These are phyloP conservation scores for Adansonia madagascariensis DNA, from an alignment of 441 rosid genomes.

Conservation along the genomic window DNA sequence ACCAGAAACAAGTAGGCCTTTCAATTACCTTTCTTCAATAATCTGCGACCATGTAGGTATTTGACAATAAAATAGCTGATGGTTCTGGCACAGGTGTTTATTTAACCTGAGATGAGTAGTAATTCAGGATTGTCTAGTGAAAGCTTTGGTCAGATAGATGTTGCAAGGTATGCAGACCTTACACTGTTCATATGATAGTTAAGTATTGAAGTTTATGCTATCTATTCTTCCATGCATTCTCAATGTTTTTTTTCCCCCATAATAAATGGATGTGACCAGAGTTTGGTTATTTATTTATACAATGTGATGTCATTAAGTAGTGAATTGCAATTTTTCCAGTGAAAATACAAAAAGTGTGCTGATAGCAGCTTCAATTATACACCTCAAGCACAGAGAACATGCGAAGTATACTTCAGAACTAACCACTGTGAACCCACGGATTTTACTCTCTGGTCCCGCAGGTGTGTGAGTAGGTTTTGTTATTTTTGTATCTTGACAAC, in stretches of 20 bases:
- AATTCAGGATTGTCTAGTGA: not conserved
- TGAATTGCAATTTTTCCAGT: constrained; percentile 43
- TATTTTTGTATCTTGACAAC: constrained; percentile 3
- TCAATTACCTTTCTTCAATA: not conserved
- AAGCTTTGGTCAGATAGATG: not conserved
- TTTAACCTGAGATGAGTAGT: not conserved
- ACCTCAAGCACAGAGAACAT: constrained; percentile 73
- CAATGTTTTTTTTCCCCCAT: not conserved
- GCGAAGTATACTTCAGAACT: constrained; percentile 77
- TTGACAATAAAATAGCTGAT: not conserved
- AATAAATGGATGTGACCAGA: not conserved
- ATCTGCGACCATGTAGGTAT: not conserved
- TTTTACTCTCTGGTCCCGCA: constrained; percentile 92
- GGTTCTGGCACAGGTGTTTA: not conserved
- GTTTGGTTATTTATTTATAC: not conserved
- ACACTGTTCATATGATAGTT: constrained; percentile 8
- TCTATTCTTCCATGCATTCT: constrained; percentile 14
- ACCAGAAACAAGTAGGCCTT: constrained; percentile 9
- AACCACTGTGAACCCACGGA: constrained; percentile 73
- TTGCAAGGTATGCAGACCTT: not conserved
- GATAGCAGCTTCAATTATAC: constrained; percentile 78
- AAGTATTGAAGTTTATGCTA: not conserved
- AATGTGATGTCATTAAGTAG: constrained; percentile 17
- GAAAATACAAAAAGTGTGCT: constrained; percentile 80
- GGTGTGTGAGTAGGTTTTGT: constrained; percentile 44